Percentiles rank a stretch among this genome's conserved stretches.
phyloP scores from a whole-genome alignment of 1,284 basidiomycete species.

The Cryptococcus jaspeensis region DNA sequence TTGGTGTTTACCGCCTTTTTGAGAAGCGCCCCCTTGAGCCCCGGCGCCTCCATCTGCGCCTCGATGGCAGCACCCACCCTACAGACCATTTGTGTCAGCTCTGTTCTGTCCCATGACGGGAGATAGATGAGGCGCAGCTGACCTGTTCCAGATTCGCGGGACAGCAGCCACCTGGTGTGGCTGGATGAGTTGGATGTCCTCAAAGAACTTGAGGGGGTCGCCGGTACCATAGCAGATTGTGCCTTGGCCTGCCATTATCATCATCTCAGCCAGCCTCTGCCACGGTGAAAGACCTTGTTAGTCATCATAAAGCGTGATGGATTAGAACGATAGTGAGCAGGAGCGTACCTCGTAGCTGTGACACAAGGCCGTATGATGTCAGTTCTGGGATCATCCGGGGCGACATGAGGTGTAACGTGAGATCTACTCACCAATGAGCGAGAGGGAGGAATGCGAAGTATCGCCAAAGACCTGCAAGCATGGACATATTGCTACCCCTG shows the following conservation, averaged over 20 bases:
- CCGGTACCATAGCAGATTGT: constrained; percentile 84
- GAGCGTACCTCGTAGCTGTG: constrained; percentile 62
- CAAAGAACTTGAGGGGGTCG: constrained; percentile 82
- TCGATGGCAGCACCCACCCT: constrained; percentile 65
- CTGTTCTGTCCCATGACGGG: background rate
- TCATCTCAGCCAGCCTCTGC: constrained; percentile 52
- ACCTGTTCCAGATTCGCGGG: constrained; percentile 56
- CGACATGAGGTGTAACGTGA: constrained; percentile 6
- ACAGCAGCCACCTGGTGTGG: constrained; percentile 82
- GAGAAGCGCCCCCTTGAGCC: constrained; percentile 77
- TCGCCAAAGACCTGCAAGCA: constrained; percentile 64
- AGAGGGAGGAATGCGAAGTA: constrained; percentile 53
- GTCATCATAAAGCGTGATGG: background rate
- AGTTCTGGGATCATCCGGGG: background rate
- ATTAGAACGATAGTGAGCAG: background rate
- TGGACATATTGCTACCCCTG: constrained; percentile 58
- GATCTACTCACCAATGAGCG: constrained; percentile 68
- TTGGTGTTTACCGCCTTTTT: constrained; percentile 78
- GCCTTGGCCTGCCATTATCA: constrained; percentile 63
- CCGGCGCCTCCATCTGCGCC: constrained; percentile 73
- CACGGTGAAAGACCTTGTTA: background rate
- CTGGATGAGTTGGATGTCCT: constrained; percentile 81
- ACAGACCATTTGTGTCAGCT: background rate
- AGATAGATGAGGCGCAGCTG: background rate
- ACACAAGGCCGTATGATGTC: background rate